A percentile compares a stretch with the other conserved stretches of the same genome.
These are phyloP conservation scores for Solanum virginianum DNA, from an alignment of 257 asterid genomes.

Conservation along the genomic window DNA sequence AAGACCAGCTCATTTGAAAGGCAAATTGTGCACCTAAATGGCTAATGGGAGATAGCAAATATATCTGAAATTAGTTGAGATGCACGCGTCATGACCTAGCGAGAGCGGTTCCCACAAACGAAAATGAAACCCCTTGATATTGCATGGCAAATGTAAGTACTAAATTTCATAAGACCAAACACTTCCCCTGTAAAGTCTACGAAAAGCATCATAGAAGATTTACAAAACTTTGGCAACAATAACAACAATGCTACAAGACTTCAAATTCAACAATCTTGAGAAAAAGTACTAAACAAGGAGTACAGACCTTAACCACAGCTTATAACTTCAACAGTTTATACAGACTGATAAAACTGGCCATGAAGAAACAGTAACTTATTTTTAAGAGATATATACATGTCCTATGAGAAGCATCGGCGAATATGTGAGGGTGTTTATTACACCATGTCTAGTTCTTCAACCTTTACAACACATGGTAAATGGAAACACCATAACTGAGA, in stretches of 20 bases:
- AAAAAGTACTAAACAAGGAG: background rate
- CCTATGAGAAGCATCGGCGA: slow-evolving; percentile 20
- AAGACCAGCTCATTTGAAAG: background rate
- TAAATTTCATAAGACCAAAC: background rate
- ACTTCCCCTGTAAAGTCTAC: background rate
- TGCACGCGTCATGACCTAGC: background rate
- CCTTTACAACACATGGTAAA: slow-evolving; percentile 6
- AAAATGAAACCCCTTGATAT: background rate
- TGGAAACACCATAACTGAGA: slow-evolving; percentile 9
- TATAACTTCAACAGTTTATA: slow-evolving; percentile 23
- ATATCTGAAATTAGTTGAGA: background rate
- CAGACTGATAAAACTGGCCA: background rate
- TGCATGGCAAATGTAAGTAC: background rate
- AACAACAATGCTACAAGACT: background rate
- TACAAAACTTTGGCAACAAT: background rate
- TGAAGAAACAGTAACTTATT: slow-evolving; percentile 16
- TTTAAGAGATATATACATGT: slow-evolving; percentile 11
- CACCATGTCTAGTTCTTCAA: slow-evolving; percentile 12
- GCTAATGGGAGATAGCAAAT: background rate
- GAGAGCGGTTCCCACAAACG: no score
- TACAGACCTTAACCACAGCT: background rate
- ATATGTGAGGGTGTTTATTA: slow-evolving; percentile 20
- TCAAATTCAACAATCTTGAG: background rate
- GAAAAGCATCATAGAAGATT: background rate
- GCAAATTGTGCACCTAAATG: no score